Evolutionary conservation across 2,329 filamentous ascomycete genomes (phyloP).

Genomic region (Aspergillus tamarii): DNA sequence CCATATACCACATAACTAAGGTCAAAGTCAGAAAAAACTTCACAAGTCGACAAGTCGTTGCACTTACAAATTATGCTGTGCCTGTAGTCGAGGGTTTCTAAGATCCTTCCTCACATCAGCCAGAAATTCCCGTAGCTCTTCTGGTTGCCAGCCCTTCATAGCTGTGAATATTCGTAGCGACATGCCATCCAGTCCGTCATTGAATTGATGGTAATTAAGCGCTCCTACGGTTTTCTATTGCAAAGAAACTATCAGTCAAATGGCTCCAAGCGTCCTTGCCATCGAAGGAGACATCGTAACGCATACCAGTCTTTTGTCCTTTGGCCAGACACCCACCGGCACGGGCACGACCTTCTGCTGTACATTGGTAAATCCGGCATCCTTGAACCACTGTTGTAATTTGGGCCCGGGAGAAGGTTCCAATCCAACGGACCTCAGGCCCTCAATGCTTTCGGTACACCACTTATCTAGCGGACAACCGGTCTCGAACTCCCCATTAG

Average conservation of each 20-base stretch:
- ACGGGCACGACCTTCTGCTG: slow-evolving; percentile 7
- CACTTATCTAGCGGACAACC: not conserved
- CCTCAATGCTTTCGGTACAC: not conserved
- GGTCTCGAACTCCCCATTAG: not conserved
- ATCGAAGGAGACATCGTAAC: not conserved
- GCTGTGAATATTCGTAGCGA: slow-evolving; percentile 5
- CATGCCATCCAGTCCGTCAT: slow-evolving; percentile 12
- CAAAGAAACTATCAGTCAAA: not conserved
- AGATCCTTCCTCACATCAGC: not conserved
- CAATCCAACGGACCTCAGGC: not conserved
- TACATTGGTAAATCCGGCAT: slow-evolving; percentile 11
- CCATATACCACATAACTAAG: not conserved
- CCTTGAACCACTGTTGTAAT: not conserved
- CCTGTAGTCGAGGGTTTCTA: not conserved
- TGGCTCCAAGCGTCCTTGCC: not conserved
- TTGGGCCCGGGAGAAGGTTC: not conserved
- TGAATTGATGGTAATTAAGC: slow-evolving; percentile 11
- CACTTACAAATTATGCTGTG: not conserved
- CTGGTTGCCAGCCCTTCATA: slow-evolving; percentile 10
- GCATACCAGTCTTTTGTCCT: slow-evolving; percentile 11
- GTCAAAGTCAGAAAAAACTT: not conserved
- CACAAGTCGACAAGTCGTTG: not conserved
- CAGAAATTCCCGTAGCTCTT: slow-evolving; percentile 12
- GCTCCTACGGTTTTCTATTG: slow-evolving; percentile 9
- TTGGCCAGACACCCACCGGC: slow-evolving; percentile 12